Evolutionary conservation across 768 basidiomycete species (phyloP), one percentile per base, ranked within the genome.

Genomic region (Lentinula lateritia): DNA sequence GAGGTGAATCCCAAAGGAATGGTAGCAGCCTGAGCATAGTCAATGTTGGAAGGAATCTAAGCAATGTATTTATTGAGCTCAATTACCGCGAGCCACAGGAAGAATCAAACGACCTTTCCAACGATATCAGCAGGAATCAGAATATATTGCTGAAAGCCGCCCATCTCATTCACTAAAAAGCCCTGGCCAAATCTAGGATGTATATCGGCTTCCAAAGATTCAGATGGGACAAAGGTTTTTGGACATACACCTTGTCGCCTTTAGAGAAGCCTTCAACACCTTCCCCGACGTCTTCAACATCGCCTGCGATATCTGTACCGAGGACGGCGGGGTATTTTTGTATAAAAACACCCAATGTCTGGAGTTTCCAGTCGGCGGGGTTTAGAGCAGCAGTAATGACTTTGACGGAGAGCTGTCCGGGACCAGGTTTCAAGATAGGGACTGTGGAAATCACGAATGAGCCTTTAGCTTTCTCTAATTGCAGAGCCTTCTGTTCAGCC

Each of bases 241-340:
- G 23, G 43, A 36, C 79, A 66, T 71, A 83, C 82, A 87, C 82
- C 68, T 76, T 73, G 67, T 86, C 83, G 3, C 83, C 84, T 34
- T 74, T 74, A 62, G 79, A 73, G 66, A 84, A 79, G 36, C 72
- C 71, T 13, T 71, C 74, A 7, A 87, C 84, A 1, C 78, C 80
- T 60, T 80, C 78, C 2, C 84, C 85, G 50, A 86, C 72, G 35
- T 72, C 76, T 20, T 75, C 78, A 6, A 86, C 78, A 1, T 78
- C 75, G 6, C 85, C 85, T 42, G 84, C 79, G 34, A 75, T 72
- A 58, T 86, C 85, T 8, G 68, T 71, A 1, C 85, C 85, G 0
- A 80, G 62, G 2, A 85, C 69, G 6, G 76, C 76, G 16, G 81
- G 84, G 62, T 71, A 84, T 15, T 73, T 65, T 32, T 75, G 71